Evolutionary conservation across 495 filamentous ascomycete species (phyloP).

Genomic region (Penicillium macrosclerotiorum): DNA sequence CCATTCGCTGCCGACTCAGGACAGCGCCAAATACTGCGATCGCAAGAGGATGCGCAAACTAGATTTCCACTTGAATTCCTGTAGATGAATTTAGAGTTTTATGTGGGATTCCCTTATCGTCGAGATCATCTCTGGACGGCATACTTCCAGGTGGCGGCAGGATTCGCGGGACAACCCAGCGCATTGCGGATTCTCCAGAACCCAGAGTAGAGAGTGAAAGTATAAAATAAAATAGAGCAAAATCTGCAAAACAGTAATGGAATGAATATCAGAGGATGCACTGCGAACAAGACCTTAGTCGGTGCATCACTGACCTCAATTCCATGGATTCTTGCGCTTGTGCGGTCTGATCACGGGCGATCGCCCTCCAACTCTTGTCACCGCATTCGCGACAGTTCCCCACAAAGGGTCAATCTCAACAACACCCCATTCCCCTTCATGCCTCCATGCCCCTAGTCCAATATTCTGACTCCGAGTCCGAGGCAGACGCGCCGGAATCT

Average conservation of each 20-base stretch:
- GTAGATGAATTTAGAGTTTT: neutral
- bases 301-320: too few relatives aligned
- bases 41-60: too few relatives aligned
- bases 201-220: neutral
- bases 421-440: neutral
- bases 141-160: neutral
- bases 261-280: too few relatives aligned
- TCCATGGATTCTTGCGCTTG: too few relatives aligned
- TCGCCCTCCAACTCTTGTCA: too few relatives aligned
- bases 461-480: slow-evolving; percentile 68
- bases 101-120: neutral
- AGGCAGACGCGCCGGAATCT: slow-evolving; percentile 36
- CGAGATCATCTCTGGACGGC: neutral
- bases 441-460: slow-evolving; percentile 62
- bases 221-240: neutral
- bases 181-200: too few relatives aligned
- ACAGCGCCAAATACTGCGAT: neutral
- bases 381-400: too few relatives aligned
- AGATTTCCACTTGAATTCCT: too few relatives aligned
- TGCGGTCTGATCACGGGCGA: too few relatives aligned
- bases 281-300: too few relatives aligned
- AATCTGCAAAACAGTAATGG: too few relatives aligned
- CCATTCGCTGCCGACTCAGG: neutral
- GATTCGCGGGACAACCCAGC: too few relatives aligned
- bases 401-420: neutral